Percentiles rank a stretch among this genome's conserved stretches.
Evolutionary conservation across 1,284 basidiomycete genomes (phyloP).

Genomic region (Cryptococcus deneoformans): DNA sequence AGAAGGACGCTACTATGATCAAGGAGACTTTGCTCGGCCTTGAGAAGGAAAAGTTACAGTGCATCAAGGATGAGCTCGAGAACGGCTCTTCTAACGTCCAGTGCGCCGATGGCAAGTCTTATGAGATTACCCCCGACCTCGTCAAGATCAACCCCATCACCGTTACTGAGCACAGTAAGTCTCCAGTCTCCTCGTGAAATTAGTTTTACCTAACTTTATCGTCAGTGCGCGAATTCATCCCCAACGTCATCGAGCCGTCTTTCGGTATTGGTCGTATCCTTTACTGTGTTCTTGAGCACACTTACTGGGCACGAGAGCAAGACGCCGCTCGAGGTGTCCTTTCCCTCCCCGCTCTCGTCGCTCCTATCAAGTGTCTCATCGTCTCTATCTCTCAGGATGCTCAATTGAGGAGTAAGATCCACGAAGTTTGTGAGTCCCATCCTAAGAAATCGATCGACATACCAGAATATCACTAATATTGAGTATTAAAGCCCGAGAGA

Average conservation of each 20-base stretch:
- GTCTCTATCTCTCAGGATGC: constrained; percentile 90
- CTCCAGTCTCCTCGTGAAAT: neutral
- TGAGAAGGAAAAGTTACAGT: constrained; percentile 65
- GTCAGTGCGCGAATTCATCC: constrained; percentile 86
- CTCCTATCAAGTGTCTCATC: constrained; percentile 94
- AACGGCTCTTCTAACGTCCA: constrained; percentile 54
- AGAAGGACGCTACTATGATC: constrained; percentile 73
- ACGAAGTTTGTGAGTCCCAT: constrained; percentile 77
- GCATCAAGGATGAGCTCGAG: constrained; percentile 71
- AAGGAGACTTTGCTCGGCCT: constrained; percentile 67
- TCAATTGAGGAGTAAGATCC: constrained; percentile 79
- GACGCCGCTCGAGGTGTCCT: constrained; percentile 85
- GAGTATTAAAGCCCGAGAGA: constrained; percentile 63
- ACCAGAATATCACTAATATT: constrained; percentile 2
- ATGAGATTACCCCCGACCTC: constrained; percentile 70
- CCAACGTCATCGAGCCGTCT: constrained; percentile 98
- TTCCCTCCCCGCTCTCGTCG: constrained; percentile 84
- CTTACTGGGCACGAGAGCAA: constrained; percentile 91
- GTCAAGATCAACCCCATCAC: constrained; percentile 80
- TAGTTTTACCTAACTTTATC: neutral
- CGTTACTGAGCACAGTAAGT: constrained; percentile 82
- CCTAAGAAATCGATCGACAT: constrained; percentile 10
- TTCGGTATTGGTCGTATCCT: constrained; percentile 97
- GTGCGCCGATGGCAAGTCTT: constrained; percentile 63
- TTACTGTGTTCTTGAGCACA: constrained; percentile 92